Evolutionary conservation across 192 early-diverging fungal genomes (phyloP).

Genomic region (Haplosporangium gracile): DNA sequence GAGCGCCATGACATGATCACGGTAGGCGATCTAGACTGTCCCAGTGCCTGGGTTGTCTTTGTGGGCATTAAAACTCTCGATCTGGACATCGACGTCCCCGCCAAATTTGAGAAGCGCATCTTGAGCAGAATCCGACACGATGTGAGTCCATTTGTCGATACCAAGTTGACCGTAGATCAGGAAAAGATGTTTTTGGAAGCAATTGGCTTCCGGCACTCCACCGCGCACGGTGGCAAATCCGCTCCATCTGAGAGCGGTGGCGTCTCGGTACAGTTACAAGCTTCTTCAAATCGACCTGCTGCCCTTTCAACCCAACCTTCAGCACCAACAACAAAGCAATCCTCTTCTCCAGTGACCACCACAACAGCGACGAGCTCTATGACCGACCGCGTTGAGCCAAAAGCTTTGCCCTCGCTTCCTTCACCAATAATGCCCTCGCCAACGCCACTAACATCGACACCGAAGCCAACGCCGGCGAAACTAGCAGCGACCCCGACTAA

Average conservation of each 20-base stretch:
- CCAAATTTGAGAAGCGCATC: conserved; percentile 33
- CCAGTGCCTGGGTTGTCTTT: conserved; percentile 47
- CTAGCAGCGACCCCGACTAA: not conserved
- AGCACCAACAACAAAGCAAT: not conserved
- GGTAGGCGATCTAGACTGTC: conserved; percentile 54
- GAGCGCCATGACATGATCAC: conserved; percentile 51
- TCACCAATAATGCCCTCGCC: not conserved
- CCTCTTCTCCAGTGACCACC: not conserved
- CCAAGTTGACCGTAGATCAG: conserved; percentile 18
- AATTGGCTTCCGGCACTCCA: conserved; percentile 1
- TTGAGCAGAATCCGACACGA: conserved; percentile 43
- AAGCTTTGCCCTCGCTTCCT: not conserved
- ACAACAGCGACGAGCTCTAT: not conserved
- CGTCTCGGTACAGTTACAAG: not conserved
- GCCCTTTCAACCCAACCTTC: not conserved
- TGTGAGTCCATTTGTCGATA: conserved; percentile 5
- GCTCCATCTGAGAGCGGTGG: not conserved
- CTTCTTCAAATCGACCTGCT: not conserved
- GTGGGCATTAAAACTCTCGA: conserved; percentile 21
- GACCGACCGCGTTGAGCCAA: not conserved
- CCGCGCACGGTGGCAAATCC: not conserved
- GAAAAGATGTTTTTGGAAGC: conserved; percentile 18
- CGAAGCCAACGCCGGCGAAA: too few species aligned
- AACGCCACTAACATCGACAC: not conserved
- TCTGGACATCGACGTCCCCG: conserved; percentile 20